Base-by-base conservation (phyloP, 2,329 filamentous ascomycete genomes). In the Acarospora socialis region DNA sequence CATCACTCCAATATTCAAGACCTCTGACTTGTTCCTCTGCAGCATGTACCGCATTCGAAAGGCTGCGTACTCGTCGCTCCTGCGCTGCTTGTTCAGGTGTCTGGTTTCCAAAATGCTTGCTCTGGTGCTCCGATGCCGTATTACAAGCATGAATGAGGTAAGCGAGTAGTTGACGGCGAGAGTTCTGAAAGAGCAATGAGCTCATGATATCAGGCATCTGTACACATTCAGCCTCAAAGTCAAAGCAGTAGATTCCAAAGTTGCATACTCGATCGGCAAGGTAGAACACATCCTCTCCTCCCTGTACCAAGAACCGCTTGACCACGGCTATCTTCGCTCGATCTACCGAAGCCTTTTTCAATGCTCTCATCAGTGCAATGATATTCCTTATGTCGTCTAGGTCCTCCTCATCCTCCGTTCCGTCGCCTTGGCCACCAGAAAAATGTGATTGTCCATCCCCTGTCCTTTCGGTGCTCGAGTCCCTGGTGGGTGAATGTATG, bases 241-340 rank as follows among this genome's bases (percentile, higher is more conserved):
- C 14, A 17, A 25, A 21, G 13, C 15, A 28, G 17, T 16, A 30
- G 32, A 8, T 18, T 32, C 30, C 17, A 21, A 24, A 21, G 6
- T 23, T 14, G 12, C 15, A 4, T 9, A n/a, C 15, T 21, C 12
- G 17, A 6, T 78, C 67, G 38, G 78, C 67, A 13, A 98, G 61
- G 39, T 83, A 79, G 33, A 67, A 66, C 17, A 95, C 60, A 44
- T 94, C 83, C 15, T 80, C 73, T 4, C 71, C 72, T 13, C 73
- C 81, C 32, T 90, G 66, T 24, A 74, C 62, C n/a, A 94, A 63
- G 49, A 93, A 98, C 40, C 71, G 80, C 46, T 79, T 74, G 14
- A 94, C 68, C 0, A 78, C 77, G 39, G 87, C 77, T 36, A 92
- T 73, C 60, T 90, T 95, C 59, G 95, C 87, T 20, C 90, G 72